Conservation (phyloP, 805 yeast species). For the Pichia rugopelliculosa region DNA sequence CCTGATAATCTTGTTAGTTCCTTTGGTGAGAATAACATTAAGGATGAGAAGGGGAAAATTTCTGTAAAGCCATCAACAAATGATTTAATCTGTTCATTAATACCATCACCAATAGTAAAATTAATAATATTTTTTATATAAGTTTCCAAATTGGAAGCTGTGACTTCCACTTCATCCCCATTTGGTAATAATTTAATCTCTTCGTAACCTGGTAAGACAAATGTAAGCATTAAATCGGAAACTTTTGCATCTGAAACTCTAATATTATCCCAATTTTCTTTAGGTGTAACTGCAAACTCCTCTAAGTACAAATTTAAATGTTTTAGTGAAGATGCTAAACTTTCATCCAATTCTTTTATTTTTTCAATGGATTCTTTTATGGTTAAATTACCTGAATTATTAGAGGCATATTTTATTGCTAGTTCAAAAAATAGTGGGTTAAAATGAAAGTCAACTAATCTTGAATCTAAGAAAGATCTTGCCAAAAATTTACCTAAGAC, state of each 20-base stretch:
- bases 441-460: constrained; percentile 78
- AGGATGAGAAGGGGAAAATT: constrained; percentile 71
- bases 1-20: constrained; percentile 74
- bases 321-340: constrained; percentile 49
- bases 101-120: constrained; percentile 54
- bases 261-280: constrained; percentile 10
- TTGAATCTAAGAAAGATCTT: constrained; percentile 77
- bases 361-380: constrained; percentile 26
- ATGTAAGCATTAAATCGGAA: constrained; percentile 52
- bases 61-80: constrained; percentile 76
- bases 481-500: constrained; percentile 80
- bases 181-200: constrained; percentile 46
- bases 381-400: background rate
- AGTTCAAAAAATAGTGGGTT: constrained; percentile 63
- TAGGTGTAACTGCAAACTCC: constrained; percentile 8
- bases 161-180: constrained; percentile 49
- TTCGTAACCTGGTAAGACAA: constrained; percentile 71
- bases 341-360: constrained; percentile 47
- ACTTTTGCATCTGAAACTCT: constrained; percentile 30
- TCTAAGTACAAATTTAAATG: constrained; percentile 40
- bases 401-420: constrained; percentile 28
- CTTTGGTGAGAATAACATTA: constrained; percentile 63
- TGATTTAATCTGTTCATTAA: constrained; percentile 53
- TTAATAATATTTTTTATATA: constrained; percentile 56
- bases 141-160: constrained; percentile 43